phyloP scores from a whole-genome alignment of 306 rosid species.

The Bauhinia variegata region DNA sequence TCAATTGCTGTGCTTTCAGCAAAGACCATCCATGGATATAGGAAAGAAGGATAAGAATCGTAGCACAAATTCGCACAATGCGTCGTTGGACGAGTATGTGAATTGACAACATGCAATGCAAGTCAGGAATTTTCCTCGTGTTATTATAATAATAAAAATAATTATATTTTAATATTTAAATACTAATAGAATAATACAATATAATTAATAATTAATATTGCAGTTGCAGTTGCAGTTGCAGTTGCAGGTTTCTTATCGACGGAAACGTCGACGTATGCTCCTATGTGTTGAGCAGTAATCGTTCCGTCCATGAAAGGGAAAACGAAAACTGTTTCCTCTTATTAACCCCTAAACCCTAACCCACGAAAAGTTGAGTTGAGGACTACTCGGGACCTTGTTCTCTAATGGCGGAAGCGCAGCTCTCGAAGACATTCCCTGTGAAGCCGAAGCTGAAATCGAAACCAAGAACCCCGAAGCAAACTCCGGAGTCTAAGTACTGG shows the following conservation, averaged over 20 bases:
- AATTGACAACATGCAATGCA: slow-evolving; percentile 68
- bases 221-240: no score
- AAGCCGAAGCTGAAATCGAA: slow-evolving; percentile 77
- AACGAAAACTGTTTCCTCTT: no score
- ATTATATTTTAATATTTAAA: no score
- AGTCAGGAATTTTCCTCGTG: slow-evolving; percentile 65
- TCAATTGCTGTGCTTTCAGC: slow-evolving; percentile 60
- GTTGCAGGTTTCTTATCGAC: no score
- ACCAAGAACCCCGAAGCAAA: slow-evolving; percentile 58
- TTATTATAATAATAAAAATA: no score
- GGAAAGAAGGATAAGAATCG: slow-evolving; percentile 33
- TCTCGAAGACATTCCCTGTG: slow-evolving; percentile 52
- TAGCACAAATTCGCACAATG: slow-evolving; percentile 57
- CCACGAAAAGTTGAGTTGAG: background rate
- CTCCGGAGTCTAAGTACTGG: slow-evolving; percentile 81
- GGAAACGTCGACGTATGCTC: no score
- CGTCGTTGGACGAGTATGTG: slow-evolving; percentile 69
- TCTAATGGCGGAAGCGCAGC: slow-evolving; percentile 58
- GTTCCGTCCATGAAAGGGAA: no score
- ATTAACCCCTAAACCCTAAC: slow-evolving; percentile 43
- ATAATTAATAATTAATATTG: no score
- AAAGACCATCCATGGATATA: slow-evolving; percentile 42
- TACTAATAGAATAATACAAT: no score
- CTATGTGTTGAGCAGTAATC: no score
- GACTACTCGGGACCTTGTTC: background rate